These are phyloP conservation scores for Bocquillonia castaneifolia DNA, from an alignment of 441 rosid species.

Conservation along the genomic window DNA sequence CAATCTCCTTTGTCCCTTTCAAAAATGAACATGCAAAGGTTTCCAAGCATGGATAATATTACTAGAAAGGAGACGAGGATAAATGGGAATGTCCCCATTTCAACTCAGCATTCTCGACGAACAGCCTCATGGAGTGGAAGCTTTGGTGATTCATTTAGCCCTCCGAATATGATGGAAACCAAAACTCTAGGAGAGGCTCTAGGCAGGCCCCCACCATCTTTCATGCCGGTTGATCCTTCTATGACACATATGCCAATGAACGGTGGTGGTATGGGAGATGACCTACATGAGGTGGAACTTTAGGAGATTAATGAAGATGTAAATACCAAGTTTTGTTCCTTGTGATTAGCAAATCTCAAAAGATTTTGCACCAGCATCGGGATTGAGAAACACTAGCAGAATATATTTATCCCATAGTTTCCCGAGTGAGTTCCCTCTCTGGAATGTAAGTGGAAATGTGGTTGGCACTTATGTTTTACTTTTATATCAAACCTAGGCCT, in stretches of 20 bases:
- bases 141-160: constrained; percentile 35
- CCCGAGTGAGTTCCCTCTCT: neutral
- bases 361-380: constrained; percentile 18
- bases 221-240: constrained; percentile 29
- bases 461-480: constrained; percentile 24
- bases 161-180: constrained; percentile 28
- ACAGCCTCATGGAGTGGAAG: constrained; percentile 93
- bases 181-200: constrained; percentile 35
- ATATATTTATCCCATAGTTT: constrained; percentile 14
- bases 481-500: neutral
- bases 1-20: constrained; percentile 35
- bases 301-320: constrained; percentile 41
- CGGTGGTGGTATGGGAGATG: constrained; percentile 58
- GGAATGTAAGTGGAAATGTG: constrained; percentile 17
- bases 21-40: constrained; percentile 48
- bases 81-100: constrained; percentile 27
- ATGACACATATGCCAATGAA: constrained; percentile 27
- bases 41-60: constrained; percentile 74
- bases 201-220: constrained; percentile 36
- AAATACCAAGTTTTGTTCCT: constrained; percentile 47
- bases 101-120: constrained; percentile 56
- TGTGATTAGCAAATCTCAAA: constrained; percentile 21
- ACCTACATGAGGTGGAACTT: constrained; percentile 90
- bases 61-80: constrained; percentile 25
- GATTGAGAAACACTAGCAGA: constrained; percentile 11